A percentile compares a stretch with the other conserved stretches of the same genome.
These are phyloP conservation scores for Vanderwaltozyma tropicalis DNA, from an alignment of 805 yeast genomes.

Conservation along the genomic window DNA sequence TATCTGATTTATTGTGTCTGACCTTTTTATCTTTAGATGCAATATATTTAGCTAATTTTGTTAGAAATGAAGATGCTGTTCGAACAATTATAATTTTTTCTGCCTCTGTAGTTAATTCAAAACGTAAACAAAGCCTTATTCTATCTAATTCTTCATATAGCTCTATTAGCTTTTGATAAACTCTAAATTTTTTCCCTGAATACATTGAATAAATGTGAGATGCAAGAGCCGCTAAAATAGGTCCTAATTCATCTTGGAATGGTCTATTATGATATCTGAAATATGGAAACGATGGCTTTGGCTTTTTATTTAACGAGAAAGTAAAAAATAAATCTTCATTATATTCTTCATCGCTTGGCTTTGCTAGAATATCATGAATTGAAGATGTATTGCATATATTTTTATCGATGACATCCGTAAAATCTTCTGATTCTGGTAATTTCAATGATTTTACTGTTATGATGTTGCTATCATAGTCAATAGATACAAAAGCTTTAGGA, in stretches of 20 bases:
- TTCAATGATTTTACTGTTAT: slow-evolving; percentile 24
- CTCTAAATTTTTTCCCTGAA: slow-evolving; percentile 57
- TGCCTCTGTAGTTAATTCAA: slow-evolving; percentile 41
- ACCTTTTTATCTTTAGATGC: slow-evolving; percentile 32
- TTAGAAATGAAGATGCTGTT: slow-evolving; percentile 41
- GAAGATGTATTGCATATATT: slow-evolving; percentile 21
- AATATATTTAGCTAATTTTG: slow-evolving; percentile 52
- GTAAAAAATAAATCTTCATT: slow-evolving; percentile 14
- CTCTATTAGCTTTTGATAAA: slow-evolving; percentile 44
- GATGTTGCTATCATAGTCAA: slow-evolving; percentile 35
- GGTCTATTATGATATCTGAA: slow-evolving; percentile 35
- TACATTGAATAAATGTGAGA: slow-evolving; percentile 61
- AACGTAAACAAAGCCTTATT: slow-evolving; percentile 41
- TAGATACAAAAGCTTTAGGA: slow-evolving; percentile 46
- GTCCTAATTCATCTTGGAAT: slow-evolving; percentile 45
- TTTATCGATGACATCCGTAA: slow-evolving; percentile 7
- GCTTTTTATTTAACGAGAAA: slow-evolving; percentile 13
- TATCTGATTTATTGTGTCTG: too few species aligned
- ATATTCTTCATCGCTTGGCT: slow-evolving; percentile 22
- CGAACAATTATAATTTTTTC: slow-evolving; percentile 43
- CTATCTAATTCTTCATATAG: slow-evolving; percentile 51
- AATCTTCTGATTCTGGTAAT: slow-evolving; percentile 19
- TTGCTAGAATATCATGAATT: slow-evolving; percentile 22
- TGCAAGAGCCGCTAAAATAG: slow-evolving; percentile 46
- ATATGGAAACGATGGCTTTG: slow-evolving; percentile 48